Evolutionary conservation across 1,139 yeast species (phyloP).

Genomic region (Pichia sp.): DNA sequence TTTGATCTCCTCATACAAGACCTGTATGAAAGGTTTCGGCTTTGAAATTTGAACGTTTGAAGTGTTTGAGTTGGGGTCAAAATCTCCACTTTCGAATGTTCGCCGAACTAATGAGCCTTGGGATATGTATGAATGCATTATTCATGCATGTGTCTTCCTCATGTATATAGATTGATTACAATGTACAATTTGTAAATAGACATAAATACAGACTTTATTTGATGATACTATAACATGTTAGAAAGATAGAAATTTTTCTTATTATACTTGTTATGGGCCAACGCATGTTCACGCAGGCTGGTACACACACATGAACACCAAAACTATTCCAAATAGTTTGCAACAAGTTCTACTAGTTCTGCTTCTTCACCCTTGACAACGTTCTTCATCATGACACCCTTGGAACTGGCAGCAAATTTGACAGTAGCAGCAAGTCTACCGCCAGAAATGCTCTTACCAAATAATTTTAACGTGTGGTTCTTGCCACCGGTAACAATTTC

Average conservation of each 20-base stretch:
- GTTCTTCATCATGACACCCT: conserved; percentile 75
- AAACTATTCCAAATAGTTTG: conserved; percentile 37
- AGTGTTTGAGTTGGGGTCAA: no score
- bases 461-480: conserved; percentile 68
- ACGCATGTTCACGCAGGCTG: neutral
- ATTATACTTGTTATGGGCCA: neutral
- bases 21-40: conserved; percentile 90
- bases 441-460: conserved; percentile 77
- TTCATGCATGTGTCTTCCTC: neutral
- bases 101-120: neutral
- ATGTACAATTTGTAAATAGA: conserved; percentile 2
- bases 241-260: neutral
- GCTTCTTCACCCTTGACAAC: conserved; percentile 65
- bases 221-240: neutral
- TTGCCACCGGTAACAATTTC: conserved; percentile 54
- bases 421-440: conserved; percentile 64
- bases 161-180: neutral
- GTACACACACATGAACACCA: conserved; percentile 1
- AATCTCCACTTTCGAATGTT: no score
- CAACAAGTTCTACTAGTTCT: conserved; percentile 43
- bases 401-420: conserved; percentile 68
- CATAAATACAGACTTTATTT: neutral
- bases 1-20: conserved; percentile 66
- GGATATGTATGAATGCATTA: neutral
- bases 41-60: conserved; percentile 44